Conservation (phyloP, 2,329 filamentous ascomycete genomes). For the Kalmusia sp. region DNA sequence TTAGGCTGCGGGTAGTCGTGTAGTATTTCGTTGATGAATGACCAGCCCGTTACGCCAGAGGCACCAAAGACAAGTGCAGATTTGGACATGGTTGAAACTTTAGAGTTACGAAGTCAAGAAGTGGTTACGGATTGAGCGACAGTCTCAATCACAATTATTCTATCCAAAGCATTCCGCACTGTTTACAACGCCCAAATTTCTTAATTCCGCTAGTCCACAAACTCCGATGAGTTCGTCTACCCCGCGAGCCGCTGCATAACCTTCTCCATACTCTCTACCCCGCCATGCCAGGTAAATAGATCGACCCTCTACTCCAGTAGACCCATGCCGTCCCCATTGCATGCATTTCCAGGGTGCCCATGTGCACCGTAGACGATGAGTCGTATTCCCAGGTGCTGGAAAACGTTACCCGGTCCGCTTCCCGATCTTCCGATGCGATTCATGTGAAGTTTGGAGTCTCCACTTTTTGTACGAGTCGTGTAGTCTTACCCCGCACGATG, state of each 20-base stretch:
- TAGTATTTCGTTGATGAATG: conserved; percentile 49
- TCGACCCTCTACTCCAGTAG: neutral
- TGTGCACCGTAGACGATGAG: neutral
- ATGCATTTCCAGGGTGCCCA: neutral
- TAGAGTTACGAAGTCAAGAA: neutral
- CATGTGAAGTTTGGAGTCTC: neutral
- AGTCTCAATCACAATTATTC: neutral
- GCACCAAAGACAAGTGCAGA: conserved; percentile 53
- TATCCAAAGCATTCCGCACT: neutral
- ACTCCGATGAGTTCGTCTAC: neutral
- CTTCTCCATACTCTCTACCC: conserved; percentile 1
- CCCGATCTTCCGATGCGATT: neutral
- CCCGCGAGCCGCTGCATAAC: conserved; percentile 6
- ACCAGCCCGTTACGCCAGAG: conserved; percentile 54
- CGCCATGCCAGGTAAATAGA: neutral
- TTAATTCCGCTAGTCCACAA: neutral
- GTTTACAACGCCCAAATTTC: neutral
- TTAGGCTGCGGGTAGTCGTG: conserved; percentile 45
- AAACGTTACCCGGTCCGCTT: neutral
- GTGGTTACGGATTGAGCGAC: neutral
- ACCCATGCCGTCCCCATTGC: too few species aligned
- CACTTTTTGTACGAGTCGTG: neutral
- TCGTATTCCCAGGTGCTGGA: neutral
- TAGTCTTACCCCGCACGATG: neutral
- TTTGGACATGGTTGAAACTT: conserved; percentile 32